Percentiles rank a stretch among this genome's conserved stretches.
Conservation (phyloP, 2,329 filamentous ascomycete genomes). For the Alternaria incomplexa region DNA sequence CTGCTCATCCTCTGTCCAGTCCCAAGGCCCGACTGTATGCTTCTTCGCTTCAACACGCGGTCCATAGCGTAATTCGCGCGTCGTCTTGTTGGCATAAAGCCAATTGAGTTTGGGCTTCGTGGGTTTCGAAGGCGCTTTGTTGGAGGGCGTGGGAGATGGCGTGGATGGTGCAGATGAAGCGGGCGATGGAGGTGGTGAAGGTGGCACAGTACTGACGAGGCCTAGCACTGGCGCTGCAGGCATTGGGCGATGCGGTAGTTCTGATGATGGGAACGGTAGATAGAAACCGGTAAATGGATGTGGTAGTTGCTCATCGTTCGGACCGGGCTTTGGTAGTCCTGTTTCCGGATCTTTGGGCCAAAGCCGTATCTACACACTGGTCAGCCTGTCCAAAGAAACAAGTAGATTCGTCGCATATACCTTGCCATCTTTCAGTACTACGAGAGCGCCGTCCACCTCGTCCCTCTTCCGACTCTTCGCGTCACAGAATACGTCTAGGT, state of each 20-base stretch:
- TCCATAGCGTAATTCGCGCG: conserved; percentile 67
- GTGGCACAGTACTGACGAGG: conserved; percentile 56
- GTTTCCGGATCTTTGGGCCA: conserved; percentile 46
- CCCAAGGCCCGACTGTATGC: conserved; percentile 80
- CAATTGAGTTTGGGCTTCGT: conserved; percentile 67
- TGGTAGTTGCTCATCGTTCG: conserved; percentile 34
- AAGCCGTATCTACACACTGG: conserved; percentile 37
- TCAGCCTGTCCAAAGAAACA: not conserved
- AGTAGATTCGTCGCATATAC: conserved; percentile 30
- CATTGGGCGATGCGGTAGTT: conserved; percentile 45
- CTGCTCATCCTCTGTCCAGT: conserved; percentile 71
- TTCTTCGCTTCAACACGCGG: conserved; percentile 73
- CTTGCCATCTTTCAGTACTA: conserved; percentile 55
- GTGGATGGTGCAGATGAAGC: conserved; percentile 44
- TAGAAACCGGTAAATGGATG: conserved; percentile 60
- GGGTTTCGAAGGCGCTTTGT: not conserved
- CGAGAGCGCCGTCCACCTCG: conserved; percentile 51
- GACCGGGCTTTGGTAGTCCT: conserved; percentile 29
- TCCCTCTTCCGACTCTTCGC: conserved; percentile 43
- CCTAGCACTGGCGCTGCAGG: conserved; percentile 51
- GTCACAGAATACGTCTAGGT: conserved; percentile 56
- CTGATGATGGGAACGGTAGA: conserved; percentile 54
- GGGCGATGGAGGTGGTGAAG: not conserved
- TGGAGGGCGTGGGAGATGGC: conserved; percentile 4
- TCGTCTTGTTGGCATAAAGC: conserved; percentile 68